Base-by-base conservation (phyloP, 306 rosid genomes). In the Quercus ilex region DNA sequence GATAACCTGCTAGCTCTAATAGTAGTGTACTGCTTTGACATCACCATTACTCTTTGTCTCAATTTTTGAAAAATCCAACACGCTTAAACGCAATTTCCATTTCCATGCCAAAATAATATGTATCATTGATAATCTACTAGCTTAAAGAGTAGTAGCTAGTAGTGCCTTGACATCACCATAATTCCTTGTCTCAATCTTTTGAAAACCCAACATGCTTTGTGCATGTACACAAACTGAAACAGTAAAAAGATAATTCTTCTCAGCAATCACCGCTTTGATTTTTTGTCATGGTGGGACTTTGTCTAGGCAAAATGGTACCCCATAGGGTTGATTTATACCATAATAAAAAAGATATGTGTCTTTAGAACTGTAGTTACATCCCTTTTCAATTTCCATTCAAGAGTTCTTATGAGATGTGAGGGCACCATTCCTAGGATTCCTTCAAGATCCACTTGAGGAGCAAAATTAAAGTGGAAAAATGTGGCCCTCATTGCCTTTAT, bases 341-440 rank as follows among this genome's bases (percentile, higher is more conserved):
- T 52, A 73, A 49, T 68, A 56, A 59, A 64, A 67, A 74, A 56
- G 55, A 31, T 15, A 64, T 5, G 13, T 51, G 83, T 78, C 79
- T 18, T 65, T 77, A 35, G 68, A 35, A 35, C 2, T 35, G 8
- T 35, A 5, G 41, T 35, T 35, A 35, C 43, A 38, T 38, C 43
- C 2, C 43, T 38, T 38, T 38, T 38, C 10, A 38, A 38, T 38
- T 38, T 38, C 10, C 43, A 6, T 6, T 38, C 43, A 38, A 38
- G 43, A 38, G 10, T 38, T 38, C 43, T 38, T 38, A 38, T 38
- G 10, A 38, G 10, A 51, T 33, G 31, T 67, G 43, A 25, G 74
- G 65, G 41, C 77, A 83, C 59, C 68, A 82, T 77, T 31, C 38
- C 59, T 59, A 31, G 64, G 76, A 59, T 78, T 78, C 82, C 35